phyloP scores from a whole-genome alignment of 208 protist genomes.

The Leishmania tropica region DNA sequence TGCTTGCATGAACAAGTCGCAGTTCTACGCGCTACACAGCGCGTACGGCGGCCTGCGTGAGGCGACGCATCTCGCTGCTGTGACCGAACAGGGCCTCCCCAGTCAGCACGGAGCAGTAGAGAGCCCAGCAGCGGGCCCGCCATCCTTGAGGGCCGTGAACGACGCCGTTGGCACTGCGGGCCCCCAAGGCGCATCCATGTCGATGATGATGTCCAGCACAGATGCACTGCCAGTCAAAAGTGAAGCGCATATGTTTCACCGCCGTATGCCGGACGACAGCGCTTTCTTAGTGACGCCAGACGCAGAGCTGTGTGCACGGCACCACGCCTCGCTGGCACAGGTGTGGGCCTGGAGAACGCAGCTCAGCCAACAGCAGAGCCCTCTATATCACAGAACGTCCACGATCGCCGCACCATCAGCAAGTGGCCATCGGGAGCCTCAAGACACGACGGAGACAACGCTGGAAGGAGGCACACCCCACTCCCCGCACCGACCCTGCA shows the following conservation, averaged over 20 bases:
- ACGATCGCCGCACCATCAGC: neutral
- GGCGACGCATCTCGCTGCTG: neutral
- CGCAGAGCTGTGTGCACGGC: constrained; percentile 10
- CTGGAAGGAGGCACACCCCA: neutral
- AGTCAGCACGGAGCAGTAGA: neutral
- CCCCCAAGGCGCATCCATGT: no score
- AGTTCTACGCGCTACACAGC: constrained; percentile 1
- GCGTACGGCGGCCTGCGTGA: constrained; percentile 6
- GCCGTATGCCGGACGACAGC: neutral
- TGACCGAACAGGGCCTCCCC: neutral
- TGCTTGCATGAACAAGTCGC: neutral
- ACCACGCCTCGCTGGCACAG: constrained; percentile 8
- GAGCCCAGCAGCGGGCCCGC: neutral
- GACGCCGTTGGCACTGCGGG: neutral
- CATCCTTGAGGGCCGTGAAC: neutral
- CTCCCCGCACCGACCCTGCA: neutral
- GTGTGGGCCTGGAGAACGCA: constrained; percentile 7
- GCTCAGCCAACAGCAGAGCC: constrained; percentile 3
- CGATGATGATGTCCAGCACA: neutral
- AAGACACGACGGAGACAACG: neutral
- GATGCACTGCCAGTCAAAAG: neutral
- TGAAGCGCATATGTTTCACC: neutral
- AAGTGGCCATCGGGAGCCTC: neutral
- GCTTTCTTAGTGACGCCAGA: constrained; percentile 11
- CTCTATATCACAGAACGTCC: neutral